Conservation (phyloP, 192 early-diverging fungal species). For the Podila horticola region DNA sequence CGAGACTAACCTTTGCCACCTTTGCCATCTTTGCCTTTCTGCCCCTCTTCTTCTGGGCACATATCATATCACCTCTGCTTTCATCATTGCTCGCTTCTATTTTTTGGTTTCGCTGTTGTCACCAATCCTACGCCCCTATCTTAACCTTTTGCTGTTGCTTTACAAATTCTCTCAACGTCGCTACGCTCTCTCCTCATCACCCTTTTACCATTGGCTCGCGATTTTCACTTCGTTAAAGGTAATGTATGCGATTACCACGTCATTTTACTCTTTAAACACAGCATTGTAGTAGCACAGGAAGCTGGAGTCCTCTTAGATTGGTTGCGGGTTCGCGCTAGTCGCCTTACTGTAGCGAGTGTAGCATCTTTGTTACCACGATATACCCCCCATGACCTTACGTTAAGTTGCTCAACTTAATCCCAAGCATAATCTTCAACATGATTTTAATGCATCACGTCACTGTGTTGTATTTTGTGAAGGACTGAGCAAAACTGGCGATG, state of each 20-base stretch:
- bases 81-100: too few species aligned
- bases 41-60: too few species aligned
- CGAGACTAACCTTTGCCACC: too few species aligned
- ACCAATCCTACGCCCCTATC: too few species aligned
- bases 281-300: constrained; percentile 11
- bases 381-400: constrained; percentile 14
- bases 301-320: constrained; percentile 17
- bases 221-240: too few species aligned
- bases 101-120: too few species aligned
- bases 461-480: constrained; percentile 5
- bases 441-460: constrained; percentile 2
- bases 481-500: not conserved
- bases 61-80: too few species aligned
- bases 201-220: too few species aligned
- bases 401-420: constrained; percentile 1
- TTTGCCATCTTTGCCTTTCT: too few species aligned
- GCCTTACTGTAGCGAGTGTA: constrained; percentile 20
- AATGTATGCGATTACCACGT: not conserved
- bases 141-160: too few species aligned
- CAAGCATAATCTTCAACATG: constrained; percentile 14
- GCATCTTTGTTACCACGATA: constrained; percentile 2
- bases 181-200: too few species aligned
- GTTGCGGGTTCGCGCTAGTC: constrained; percentile 20
- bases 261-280: not conserved
- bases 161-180: too few species aligned